Base-by-base conservation (phyloP, 2,329 filamentous ascomycete genomes). In the Lecanoromycetidae sp. region DNA sequence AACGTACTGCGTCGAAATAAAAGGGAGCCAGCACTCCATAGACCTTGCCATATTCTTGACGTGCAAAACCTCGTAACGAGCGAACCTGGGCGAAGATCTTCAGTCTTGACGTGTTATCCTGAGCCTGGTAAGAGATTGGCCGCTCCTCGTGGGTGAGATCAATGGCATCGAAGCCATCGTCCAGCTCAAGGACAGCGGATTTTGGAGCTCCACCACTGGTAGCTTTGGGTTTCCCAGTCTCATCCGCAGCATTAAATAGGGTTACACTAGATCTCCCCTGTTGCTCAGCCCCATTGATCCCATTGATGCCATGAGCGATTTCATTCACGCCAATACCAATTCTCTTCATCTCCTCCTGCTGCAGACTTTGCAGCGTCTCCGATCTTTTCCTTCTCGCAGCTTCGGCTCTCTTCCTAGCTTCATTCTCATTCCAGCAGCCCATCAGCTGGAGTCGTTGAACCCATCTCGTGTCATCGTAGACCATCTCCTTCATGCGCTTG, bases 401-500 rank as follows among this genome's bases (percentile, higher is more conserved):
- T 52, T 95, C 90, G 44, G 87, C 85, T 44, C 84, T 71, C 56
- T 77, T 79, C 51, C 88, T 76, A 4, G 91, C 91, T 61, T 94
- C 90, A 3, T 70, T 64, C 61, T 98, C 91, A 59, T 94, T 82
- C 91, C 91, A 98, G 55, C 84, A 83, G 2, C 82, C 85, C 80
- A 98, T 94, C 49, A 75, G 80, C 61, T 84, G 84, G 46, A 98
- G 66, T 53, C 85, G 77, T 54, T 85, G 79, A 32, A 96, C 84
- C 91, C 91, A 98, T 68, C 90, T 77, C 41, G 87, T 86, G 64
- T 98, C 91, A 63, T 98, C 91, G 66, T 96, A 98, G 3, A 95
- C 88, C 88, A 98, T 98, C 66, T 98, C 91, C 61, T 84, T 82
- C 74, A 96, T 78, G 51, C 86, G 84, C 60, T 78, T 83, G 49